These are phyloP conservation scores for Tetracladium marchalianum DNA, from an alignment of 495 filamentous ascomycete species.

Conservation along the genomic window DNA sequence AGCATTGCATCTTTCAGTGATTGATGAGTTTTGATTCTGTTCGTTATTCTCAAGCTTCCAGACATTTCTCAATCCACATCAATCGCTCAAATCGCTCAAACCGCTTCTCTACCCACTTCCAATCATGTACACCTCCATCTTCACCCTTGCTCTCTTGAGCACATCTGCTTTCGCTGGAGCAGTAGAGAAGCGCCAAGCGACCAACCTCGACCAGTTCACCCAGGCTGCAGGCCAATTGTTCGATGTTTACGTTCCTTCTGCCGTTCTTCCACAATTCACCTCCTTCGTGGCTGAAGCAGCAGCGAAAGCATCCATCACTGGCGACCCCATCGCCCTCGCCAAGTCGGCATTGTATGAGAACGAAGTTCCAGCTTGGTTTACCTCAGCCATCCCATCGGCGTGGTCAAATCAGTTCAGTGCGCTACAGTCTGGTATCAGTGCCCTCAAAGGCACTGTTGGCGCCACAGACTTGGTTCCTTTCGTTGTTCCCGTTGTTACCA, in stretches of 20 bases:
- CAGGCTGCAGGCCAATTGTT: conserved; percentile 14
- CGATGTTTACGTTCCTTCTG: conserved; percentile 11
- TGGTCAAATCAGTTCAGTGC: conserved; percentile 7
- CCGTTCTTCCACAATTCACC: conserved; percentile 1
- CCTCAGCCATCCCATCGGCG: conserved; percentile 9
- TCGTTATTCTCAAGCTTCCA: too few relatives aligned
- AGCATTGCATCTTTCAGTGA: too few relatives aligned
- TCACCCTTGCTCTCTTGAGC: conserved; percentile 4
- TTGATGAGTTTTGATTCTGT: too few relatives aligned
- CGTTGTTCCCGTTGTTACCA: conserved; percentile 4
- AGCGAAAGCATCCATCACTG: conserved; percentile 5
- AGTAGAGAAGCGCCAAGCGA: conserved; percentile 6
- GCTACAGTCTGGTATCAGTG: conserved; percentile 3
- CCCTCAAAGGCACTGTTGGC: background rate
- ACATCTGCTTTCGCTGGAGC: conserved; percentile 1
- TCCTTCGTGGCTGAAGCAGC: conserved; percentile 10
- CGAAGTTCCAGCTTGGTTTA: conserved; percentile 11
- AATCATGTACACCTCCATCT: conserved; percentile 3
- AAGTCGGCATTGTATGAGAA: conserved; percentile 3
- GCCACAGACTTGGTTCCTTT: background rate
- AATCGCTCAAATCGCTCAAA: too few relatives aligned
- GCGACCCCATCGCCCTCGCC: conserved; percentile 7
- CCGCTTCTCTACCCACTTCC: background rate
- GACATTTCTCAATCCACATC: too few relatives aligned
- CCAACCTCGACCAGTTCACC: conserved; percentile 7